Conservation (phyloP, 345 rosid genomes). For the Dipteronia sinensis region DNA sequence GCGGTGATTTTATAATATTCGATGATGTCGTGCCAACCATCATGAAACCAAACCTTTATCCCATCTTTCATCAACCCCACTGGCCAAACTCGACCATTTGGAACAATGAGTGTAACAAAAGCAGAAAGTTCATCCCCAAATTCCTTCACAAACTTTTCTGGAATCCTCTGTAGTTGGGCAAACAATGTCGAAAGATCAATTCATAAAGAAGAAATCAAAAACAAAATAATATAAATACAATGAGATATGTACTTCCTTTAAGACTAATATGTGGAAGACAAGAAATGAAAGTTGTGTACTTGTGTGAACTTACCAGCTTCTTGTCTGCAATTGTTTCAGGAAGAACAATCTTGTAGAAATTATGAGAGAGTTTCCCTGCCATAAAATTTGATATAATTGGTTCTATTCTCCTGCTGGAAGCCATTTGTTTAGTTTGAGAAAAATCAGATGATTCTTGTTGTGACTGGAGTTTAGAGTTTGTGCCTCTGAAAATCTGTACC, state of each 20-base stretch:
- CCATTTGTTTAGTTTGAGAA: background rate
- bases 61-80: slow-evolving; percentile 30
- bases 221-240: background rate
- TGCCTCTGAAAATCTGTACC: background rate
- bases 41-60: slow-evolving; percentile 38
- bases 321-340: background rate
- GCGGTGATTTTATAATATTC: slow-evolving; percentile 32
- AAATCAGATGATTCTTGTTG: background rate
- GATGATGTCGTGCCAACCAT: slow-evolving; percentile 42
- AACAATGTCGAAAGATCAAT: background rate
- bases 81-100: slow-evolving; percentile 39
- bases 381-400: background rate
- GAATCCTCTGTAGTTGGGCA: slow-evolving; percentile 35
- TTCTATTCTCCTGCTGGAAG: background rate
- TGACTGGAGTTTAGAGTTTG: background rate
- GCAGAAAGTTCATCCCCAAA: slow-evolving; percentile 36
- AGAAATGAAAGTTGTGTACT: background rate
- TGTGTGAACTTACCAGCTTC: background rate
- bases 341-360: background rate
- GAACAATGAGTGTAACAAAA: slow-evolving; percentile 29
- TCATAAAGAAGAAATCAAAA: background rate
- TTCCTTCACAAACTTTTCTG: slow-evolving; percentile 34
- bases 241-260: background rate
- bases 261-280: background rate
- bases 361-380: background rate